Evolutionary conservation across 140 eudicot genomes (phyloP), one percentile per base, ranked within the genome.

Genomic region (Ambrosia hybrid): DNA sequence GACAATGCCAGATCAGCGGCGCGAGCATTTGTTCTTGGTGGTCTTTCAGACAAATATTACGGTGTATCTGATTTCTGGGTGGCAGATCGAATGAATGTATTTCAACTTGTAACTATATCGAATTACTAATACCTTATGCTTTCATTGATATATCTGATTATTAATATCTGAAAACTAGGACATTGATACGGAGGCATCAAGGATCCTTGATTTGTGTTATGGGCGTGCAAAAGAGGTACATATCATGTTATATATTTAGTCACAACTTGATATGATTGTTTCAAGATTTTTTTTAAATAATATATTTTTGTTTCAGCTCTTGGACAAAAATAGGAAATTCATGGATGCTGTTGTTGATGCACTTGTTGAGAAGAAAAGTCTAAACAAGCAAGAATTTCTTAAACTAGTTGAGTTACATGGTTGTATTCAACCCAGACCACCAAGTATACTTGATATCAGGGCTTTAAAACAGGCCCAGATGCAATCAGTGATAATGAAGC

Each of bases 1-100:
- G 91, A 93, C 72, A 85, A 81, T 71, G 98, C 98, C 51, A 83
- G 98, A 83, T 84, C 91, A 74, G 96, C 93, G 14, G 98, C 98
- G 57, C 90, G 98, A 2, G 67, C 82, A 9, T 65, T 90, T 41
- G 91, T 93, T 81, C 91, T 93, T 75, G 93, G 91, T 84, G 98
- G 97, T 78, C 91, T 89, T 57, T 85, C 95, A 16, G 91, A 93
- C 68, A 87, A 87, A 80, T 84, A 89, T 73, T 76, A 93, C 17
- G 98, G 98, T 39, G 81, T 93, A 80, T 78, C 87, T 51, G 82
- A 84, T 69, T 87, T 88, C 83, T 93, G 98, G 98, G 82, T 70
- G 37, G 70, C 83, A 14, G 96, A 93, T 58, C 87, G 86, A 53
- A 79, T 87, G 34, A 72, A 87, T 72, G 98, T 93, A 90, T 14